These are phyloP conservation scores for Gonapodya prolifera DNA, from an alignment of 192 early-diverging fungal species.

Conservation along the genomic window DNA sequence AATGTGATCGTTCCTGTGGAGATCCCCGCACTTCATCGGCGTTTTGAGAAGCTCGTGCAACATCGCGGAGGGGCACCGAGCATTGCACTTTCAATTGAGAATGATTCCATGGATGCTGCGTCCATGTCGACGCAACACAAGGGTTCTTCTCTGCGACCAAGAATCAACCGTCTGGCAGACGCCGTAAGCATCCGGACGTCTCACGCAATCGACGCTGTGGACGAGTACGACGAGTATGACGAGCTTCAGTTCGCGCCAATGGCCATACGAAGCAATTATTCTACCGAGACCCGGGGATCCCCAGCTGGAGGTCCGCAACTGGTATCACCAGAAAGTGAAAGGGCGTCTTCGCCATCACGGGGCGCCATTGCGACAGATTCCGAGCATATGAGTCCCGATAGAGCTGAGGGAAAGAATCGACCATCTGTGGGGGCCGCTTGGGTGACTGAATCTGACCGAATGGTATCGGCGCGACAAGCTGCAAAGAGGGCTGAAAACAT, in stretches of 20 bases:
- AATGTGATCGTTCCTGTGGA: not conserved
- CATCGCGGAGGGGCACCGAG: not conserved
- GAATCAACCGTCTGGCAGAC: not conserved
- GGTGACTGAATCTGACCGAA: not conserved
- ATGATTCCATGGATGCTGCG: not conserved
- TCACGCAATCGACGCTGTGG: not conserved
- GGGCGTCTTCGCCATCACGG: not conserved
- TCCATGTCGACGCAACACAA: not conserved
- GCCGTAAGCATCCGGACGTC: not conserved
- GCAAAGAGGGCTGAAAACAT: not conserved
- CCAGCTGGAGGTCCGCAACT: not conserved
- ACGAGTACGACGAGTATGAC: not conserved
- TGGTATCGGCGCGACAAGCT: not conserved
- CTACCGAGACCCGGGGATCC: not conserved
- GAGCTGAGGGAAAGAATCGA: no score
- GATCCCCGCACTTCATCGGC: not conserved
- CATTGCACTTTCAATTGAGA: not conserved
- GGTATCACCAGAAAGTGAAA: not conserved
- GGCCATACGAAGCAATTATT: not conserved
- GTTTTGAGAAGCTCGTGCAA: not conserved
- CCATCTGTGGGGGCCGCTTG: not conserved
- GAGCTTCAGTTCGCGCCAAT: not conserved
- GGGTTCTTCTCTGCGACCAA: not conserved
- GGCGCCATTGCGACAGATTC: not conserved
- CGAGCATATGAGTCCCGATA: not conserved